These are phyloP conservation scores for Stephanodiscus minutulus DNA, from an alignment of 108 stramenopile genomes.

Conservation along the genomic window DNA sequence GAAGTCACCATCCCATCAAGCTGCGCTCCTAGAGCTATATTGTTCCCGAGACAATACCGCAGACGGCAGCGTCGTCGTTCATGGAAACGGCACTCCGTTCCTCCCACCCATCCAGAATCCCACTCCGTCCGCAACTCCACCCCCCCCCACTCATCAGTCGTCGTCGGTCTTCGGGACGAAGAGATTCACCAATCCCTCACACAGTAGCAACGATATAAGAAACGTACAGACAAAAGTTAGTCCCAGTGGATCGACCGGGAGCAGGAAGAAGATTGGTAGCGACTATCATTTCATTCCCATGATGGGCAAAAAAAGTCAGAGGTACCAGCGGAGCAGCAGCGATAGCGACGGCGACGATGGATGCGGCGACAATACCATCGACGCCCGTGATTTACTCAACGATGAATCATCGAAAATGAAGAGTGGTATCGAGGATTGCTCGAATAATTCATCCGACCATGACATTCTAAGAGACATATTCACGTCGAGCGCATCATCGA, in stretches of 20 bases:
- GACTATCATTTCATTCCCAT: constrained; percentile 11
- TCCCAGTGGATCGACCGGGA: background rate
- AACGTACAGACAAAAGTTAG: background rate
- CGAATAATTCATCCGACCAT: constrained; percentile 5
- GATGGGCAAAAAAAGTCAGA: background rate
- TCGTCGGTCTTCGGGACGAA: background rate
- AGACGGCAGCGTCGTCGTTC: background rate
- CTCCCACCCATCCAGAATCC: background rate
- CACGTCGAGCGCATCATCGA: background rate
- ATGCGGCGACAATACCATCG: background rate
- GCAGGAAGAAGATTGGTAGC: background rate
- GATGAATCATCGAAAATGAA: background rate
- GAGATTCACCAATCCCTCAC: background rate
- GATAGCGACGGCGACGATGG: constrained; percentile 13
- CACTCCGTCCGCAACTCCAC: too few relatives aligned
- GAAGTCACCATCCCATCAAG: constrained; percentile 12
- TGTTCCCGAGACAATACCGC: background rate
- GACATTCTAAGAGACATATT: constrained; percentile 4
- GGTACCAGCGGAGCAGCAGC: background rate
- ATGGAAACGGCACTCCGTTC: constrained; percentile 4
- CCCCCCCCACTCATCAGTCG: too few relatives aligned
- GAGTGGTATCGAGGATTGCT: too few relatives aligned
- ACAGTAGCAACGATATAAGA: background rate
- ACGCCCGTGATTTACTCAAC: background rate
- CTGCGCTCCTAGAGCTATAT: constrained; percentile 9